A percentile compares a stretch with the other conserved stretches of the same genome.
These are phyloP conservation scores for Botryotinia narcissicola DNA, from an alignment of 2,329 filamentous ascomycete genomes.

Conservation along the genomic window DNA sequence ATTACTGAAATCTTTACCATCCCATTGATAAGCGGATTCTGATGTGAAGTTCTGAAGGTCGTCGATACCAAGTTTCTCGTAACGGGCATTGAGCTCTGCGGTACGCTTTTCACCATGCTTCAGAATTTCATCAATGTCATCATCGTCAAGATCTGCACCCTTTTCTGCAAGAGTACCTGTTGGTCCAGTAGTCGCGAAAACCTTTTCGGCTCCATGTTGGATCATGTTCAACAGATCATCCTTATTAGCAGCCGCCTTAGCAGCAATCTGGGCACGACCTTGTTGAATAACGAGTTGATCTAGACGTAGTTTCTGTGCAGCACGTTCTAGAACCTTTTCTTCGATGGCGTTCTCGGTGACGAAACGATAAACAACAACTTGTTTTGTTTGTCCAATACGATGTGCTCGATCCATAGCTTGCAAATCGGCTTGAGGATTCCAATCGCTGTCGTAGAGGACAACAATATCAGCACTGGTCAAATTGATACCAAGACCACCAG, in stretches of 20 bases:
- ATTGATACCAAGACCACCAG: conserved; percentile 95
- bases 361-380: conserved; percentile 94
- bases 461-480: conserved; percentile 94
- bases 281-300: conserved; percentile 98
- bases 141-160: conserved; percentile 68
- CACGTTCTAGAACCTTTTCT: conserved; percentile 94
- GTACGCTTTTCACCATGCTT: conserved; percentile 85
- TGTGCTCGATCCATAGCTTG: conserved; percentile 99
- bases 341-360: conserved; percentile 98
- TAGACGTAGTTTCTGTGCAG: conserved; percentile 91
- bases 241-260: conserved; percentile 90
- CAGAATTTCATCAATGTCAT: conserved; percentile 88
- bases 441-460: conserved; percentile 94
- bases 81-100: conserved; percentile 85
- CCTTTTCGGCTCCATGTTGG: conserved; percentile 93
- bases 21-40: conserved; percentile 98
- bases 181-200: conserved; percentile 74
- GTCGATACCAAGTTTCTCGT: conserved; percentile 94
- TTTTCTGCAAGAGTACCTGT: conserved; percentile 59
- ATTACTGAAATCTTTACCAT: conserved; percentile 91
- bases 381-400: conserved; percentile 97
- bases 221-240: conserved; percentile 98
- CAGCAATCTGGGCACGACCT: conserved; percentile 85
- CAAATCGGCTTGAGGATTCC: conserved; percentile 97
- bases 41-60: conserved; percentile 97